Percentiles rank a stretch among this genome's conserved stretches.
These are phyloP conservation scores for Margaritispora aquatica DNA, from an alignment of 495 filamentous ascomycete genomes.

Conservation along the genomic window DNA sequence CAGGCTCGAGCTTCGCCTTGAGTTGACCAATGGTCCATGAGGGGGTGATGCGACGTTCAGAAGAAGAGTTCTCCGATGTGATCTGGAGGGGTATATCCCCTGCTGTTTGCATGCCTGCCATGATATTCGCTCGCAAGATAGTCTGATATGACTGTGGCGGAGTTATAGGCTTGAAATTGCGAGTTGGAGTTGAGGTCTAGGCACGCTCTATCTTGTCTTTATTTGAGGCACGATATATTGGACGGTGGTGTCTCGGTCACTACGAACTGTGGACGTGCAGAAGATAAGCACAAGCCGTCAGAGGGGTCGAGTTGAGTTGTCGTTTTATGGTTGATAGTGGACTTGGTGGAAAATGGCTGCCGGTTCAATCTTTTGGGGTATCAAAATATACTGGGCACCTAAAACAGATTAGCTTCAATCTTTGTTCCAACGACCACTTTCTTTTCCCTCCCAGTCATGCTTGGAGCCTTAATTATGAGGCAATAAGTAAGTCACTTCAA, in stretches of 20 bases:
- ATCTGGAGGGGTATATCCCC: constrained; percentile 81
- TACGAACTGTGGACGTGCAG: neutral
- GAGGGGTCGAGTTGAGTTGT: neutral
- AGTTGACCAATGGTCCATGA: constrained; percentile 86
- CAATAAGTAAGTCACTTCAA: no score
- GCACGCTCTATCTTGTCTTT: neutral
- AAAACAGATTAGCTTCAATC: no score
- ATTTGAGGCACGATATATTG: neutral
- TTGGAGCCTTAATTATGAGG: no score
- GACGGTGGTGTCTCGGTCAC: neutral
- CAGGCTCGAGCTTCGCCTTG: constrained; percentile 83
- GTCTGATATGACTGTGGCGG: constrained; percentile 15
- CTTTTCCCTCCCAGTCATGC: no score
- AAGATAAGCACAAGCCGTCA: neutral
- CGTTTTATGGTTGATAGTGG: neutral
- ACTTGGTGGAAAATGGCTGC: no score
- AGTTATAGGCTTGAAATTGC: neutral
- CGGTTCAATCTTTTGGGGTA: no score
- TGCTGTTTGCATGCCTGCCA: constrained; percentile 48
- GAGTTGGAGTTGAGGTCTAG: neutral
- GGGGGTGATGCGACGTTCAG: constrained; percentile 85
- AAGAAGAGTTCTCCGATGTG: constrained; percentile 64
- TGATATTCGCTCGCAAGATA: constrained; percentile 2
- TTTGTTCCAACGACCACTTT: no score
- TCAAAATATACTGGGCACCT: no score